Evolutionary conservation across 192 early-diverging fungal genomes (phyloP).

Genomic region (Umbelopsis ramanniana): DNA sequence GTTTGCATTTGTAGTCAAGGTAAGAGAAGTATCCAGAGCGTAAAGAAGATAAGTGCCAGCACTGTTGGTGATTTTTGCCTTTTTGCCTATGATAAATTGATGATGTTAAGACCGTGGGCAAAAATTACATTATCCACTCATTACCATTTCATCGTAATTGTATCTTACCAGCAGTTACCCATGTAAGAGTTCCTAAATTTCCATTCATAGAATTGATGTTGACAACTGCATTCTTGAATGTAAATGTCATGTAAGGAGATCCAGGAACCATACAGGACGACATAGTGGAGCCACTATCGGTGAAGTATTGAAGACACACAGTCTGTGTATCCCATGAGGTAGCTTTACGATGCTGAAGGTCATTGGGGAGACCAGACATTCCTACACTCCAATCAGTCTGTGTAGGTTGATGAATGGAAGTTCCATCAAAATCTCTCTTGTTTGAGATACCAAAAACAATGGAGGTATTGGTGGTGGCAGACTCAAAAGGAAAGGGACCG

Average conservation of each 20-base stretch:
- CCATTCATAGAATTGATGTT: slow-evolving; percentile 45
- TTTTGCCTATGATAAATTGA: slow-evolving; percentile 28
- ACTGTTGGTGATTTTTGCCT: slow-evolving; percentile 50
- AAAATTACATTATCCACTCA: too few relatives aligned
- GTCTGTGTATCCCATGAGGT: slow-evolving; percentile 26
- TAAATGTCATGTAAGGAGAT: slow-evolving; percentile 51
- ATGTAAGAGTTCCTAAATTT: background rate
- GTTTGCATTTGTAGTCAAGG: slow-evolving; percentile 35
- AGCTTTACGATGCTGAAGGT: slow-evolving; percentile 1
- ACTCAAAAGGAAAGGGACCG: slow-evolving; percentile 21
- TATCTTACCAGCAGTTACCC: slow-evolving; percentile 3
- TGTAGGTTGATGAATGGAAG: slow-evolving; percentile 19
- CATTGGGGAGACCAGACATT: background rate
- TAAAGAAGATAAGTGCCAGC: slow-evolving; percentile 50
- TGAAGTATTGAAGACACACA: slow-evolving; percentile 21
- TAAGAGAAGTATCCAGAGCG: slow-evolving; percentile 41
- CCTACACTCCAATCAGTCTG: slow-evolving; percentile 13
- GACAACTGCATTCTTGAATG: slow-evolving; percentile 41
- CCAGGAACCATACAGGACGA: slow-evolving; percentile 55
- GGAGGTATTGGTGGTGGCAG: slow-evolving; percentile 2
- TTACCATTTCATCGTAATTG: slow-evolving; percentile 37
- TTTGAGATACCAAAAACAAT: slow-evolving; percentile 19
- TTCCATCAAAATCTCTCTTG: slow-evolving; percentile 18
- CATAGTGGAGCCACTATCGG: slow-evolving; percentile 33
- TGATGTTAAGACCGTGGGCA: background rate